Percentiles rank a stretch among this genome's conserved stretches.
Evolutionary conservation across 2,329 filamentous ascomycete species (phyloP).

Genomic region (Cadophora malorum): DNA sequence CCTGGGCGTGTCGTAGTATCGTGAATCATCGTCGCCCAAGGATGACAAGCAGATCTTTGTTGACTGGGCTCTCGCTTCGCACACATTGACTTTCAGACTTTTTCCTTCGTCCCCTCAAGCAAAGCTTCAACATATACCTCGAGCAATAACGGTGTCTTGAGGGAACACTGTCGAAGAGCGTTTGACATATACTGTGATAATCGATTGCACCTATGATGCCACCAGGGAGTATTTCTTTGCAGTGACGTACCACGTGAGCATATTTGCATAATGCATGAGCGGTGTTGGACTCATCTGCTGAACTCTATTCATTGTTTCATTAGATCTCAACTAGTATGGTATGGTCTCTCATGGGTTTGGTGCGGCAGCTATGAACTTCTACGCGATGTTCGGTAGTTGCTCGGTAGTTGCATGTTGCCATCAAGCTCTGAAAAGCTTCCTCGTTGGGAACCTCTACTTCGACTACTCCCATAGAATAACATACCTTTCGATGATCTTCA

Average conservation of each 20-base stretch:
- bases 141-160: neutral
- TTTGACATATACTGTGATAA: neutral
- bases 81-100: neutral
- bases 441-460: too few species aligned
- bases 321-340: neutral
- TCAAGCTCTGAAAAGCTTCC: too few species aligned
- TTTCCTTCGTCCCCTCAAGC: neutral
- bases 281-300: neutral
- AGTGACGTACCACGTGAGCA: neutral
- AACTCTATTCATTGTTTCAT: neutral
- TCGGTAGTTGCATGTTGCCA: neutral
- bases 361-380: neutral
- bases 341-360: neutral
- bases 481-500: too few species aligned
- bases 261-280: neutral
- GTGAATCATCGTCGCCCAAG: neutral
- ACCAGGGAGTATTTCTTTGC: neutral
- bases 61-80: neutral
- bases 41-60: neutral
- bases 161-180: neutral
- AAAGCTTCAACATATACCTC: neutral
- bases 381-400: neutral
- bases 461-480: too few species aligned
- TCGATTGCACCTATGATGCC: neutral
- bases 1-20: neutral